These are phyloP conservation scores for Hylodesmum podocarpum DNA, from an alignment of 306 rosid species.

Conservation along the genomic window DNA sequence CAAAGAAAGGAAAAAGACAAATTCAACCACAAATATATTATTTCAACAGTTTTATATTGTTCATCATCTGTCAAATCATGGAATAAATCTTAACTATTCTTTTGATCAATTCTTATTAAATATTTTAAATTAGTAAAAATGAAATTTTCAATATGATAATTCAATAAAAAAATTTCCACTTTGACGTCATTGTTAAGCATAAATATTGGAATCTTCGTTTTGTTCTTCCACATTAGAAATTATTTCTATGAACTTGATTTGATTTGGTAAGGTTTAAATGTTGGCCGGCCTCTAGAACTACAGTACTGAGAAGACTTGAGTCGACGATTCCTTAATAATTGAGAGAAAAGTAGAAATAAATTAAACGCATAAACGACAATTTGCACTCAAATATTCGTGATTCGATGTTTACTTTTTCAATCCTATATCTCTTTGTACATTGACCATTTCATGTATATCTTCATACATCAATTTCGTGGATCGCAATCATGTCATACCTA, in stretches of 20 bases:
- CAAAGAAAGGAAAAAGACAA: not conserved
- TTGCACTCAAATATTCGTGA: conserved; percentile 14
- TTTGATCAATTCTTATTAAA: no score
- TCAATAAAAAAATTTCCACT: not conserved
- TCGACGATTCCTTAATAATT: not conserved
- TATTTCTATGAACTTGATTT: not conserved
- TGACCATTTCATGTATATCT: conserved; percentile 30
- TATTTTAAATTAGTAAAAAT: not conserved
- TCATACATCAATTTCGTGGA: not conserved
- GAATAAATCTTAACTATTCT: no score
- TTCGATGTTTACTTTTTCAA: not conserved
- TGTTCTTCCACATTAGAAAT: not conserved
- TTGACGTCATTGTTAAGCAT: not conserved
- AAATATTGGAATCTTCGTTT: conserved; percentile 15
- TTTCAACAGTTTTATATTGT: not conserved
- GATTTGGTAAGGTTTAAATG: not conserved
- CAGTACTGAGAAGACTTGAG: not conserved
- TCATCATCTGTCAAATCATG: not conserved
- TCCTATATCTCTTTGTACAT: conserved; percentile 9
- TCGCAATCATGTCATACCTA: conserved; percentile 6
- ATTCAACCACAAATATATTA: not conserved
- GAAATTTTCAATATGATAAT: not conserved
- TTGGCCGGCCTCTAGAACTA: conserved; percentile 34
- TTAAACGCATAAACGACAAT: not conserved
- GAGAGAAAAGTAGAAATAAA: not conserved